phyloP scores from a whole-genome alignment of 208 protist species.

The Willaertia magna region DNA sequence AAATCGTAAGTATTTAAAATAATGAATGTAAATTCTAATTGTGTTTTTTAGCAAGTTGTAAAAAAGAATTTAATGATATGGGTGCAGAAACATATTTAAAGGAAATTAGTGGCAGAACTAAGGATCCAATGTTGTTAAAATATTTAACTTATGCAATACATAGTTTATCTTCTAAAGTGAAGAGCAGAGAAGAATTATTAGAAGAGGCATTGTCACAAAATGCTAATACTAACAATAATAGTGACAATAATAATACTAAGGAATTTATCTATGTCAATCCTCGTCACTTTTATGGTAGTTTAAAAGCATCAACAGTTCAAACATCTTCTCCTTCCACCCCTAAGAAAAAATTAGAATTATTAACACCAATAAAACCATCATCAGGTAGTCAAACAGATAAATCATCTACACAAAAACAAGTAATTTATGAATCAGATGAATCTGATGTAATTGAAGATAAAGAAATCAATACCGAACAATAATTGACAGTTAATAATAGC shows the following conservation, averaged over 20 bases:
- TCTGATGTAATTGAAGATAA: no score
- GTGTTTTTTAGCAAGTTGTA: not conserved
- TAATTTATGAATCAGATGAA: not conserved
- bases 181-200: conserved; percentile 1
- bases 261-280: not conserved
- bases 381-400: not conserved
- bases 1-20: not conserved
- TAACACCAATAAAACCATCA: not conserved
- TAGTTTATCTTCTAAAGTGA: not conserved
- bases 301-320: not conserved
- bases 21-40: no score
- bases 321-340: not conserved
- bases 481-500: no score
- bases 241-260: not conserved
- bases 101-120: not conserved
- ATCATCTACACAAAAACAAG: not conserved
- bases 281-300: not conserved
- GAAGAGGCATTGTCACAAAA: not conserved
- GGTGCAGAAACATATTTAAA: not conserved
- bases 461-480: no score
- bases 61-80: not conserved
- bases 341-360: not conserved
- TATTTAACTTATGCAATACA: not conserved
- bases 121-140: not conserved
- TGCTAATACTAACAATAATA: not conserved